phyloP scores from a whole-genome alignment of 2,329 filamentous ascomycete species.

The Calonectria henricotiae region DNA sequence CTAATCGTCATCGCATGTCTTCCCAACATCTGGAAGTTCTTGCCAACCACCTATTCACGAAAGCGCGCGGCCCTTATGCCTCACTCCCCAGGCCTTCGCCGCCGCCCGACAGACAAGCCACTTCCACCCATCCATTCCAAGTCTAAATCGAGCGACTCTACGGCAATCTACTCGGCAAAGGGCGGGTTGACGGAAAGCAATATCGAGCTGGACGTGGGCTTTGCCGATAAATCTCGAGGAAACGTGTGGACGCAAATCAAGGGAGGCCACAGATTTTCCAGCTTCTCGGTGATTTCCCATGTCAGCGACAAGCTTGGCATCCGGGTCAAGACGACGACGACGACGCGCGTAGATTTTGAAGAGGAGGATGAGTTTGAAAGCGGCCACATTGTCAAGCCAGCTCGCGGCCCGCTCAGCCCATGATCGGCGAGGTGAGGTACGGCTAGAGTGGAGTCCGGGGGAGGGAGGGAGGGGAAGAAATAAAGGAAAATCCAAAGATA shows the following conservation, averaged over 20 bases:
- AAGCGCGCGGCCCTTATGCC: slow-evolving; percentile 22
- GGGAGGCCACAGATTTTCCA: slow-evolving; percentile 44
- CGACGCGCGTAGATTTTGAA: slow-evolving; percentile 24
- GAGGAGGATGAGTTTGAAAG: slow-evolving; percentile 30
- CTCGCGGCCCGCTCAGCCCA: slow-evolving; percentile 20
- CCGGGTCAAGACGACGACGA: slow-evolving; percentile 48
- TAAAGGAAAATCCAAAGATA: slow-evolving; percentile 7
- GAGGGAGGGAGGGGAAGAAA: neutral
- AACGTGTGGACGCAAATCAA: slow-evolving; percentile 56
- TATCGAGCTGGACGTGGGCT: slow-evolving; percentile 46
- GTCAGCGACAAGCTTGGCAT: slow-evolving; percentile 46
- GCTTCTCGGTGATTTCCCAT: slow-evolving; percentile 48
- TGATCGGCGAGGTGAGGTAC: slow-evolving; percentile 1
- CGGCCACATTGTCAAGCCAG: slow-evolving; percentile 16
- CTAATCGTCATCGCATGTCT: slow-evolving; percentile 63
- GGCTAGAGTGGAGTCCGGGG: neutral
- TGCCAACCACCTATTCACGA: slow-evolving; percentile 2
- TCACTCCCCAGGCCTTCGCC: neutral
- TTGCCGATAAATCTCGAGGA: slow-evolving; percentile 54
- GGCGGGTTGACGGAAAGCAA: slow-evolving; percentile 48
- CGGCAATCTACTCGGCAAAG: slow-evolving; percentile 21
- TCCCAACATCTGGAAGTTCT: slow-evolving; percentile 57
- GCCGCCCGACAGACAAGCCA: slow-evolving; percentile 23
- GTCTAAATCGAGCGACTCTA: slow-evolving; percentile 26
- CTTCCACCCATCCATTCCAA: slow-evolving; percentile 21